Percentiles rank a stretch among this genome's conserved stretches.
phyloP scores from a whole-genome alignment of 2,329 filamentous ascomycete species.

The Aschersonia sp. region DNA sequence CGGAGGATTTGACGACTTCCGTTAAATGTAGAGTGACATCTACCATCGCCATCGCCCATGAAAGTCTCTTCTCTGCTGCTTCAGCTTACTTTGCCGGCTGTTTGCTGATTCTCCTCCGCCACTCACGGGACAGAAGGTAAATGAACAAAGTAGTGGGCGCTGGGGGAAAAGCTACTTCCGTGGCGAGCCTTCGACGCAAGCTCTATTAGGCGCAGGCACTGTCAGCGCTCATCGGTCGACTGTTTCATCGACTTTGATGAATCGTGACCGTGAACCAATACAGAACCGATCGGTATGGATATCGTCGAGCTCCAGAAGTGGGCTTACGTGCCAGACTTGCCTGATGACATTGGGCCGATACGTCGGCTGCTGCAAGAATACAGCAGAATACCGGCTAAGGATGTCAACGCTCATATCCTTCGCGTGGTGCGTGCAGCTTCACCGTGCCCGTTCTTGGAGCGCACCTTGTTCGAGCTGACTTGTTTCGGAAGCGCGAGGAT shows the following conservation, averaged over 20 bases:
- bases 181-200: too few relatives aligned
- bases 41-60: too few relatives aligned
- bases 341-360: constrained; percentile 20
- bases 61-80: too few relatives aligned
- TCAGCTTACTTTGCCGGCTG: too few relatives aligned
- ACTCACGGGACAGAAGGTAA: too few relatives aligned
- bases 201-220: too few relatives aligned
- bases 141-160: too few relatives aligned
- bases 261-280: too few relatives aligned
- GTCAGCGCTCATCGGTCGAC: background rate
- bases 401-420: constrained; percentile 21
- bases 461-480: background rate
- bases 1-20: too few relatives aligned
- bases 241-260: background rate
- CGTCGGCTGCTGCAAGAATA: constrained; percentile 22
- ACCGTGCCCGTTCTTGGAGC: background rate
- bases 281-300: constrained; percentile 13
- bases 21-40: too few relatives aligned
- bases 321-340: constrained; percentile 21
- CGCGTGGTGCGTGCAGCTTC: constrained; percentile 11
- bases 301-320: constrained; percentile 19
- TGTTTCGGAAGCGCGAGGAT: constrained; percentile 23
- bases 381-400: constrained; percentile 19
- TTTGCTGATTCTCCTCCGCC: too few relatives aligned
- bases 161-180: too few relatives aligned